These are phyloP conservation scores for Fragaria nilgerrensis DNA, from an alignment of 306 rosid species.

Conservation along the genomic window DNA sequence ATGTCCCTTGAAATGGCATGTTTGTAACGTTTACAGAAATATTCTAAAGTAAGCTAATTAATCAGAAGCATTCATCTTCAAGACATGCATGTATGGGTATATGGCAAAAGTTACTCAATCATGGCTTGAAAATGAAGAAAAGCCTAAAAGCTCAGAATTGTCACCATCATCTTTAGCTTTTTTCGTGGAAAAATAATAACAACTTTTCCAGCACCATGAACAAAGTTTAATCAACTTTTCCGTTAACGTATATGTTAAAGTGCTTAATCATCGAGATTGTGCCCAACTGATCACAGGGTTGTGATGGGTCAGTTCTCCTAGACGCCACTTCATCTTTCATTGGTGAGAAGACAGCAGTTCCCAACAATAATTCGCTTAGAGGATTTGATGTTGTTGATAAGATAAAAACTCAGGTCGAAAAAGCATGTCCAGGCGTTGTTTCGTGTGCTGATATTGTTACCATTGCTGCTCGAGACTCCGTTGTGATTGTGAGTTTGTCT, in stretches of 20 bases:
- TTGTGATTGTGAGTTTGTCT: slow-evolving; percentile 43
- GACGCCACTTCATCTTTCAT: slow-evolving; percentile 53
- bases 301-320: slow-evolving; percentile 74
- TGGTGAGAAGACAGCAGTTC: slow-evolving; percentile 73
- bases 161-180: slow-evolving; percentile 3
- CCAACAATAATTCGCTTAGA: slow-evolving; percentile 55
- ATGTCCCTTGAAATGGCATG: background rate
- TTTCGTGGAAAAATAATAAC: background rate
- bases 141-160: background rate
- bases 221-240: too few species aligned
- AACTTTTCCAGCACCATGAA: background rate
- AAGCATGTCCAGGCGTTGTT: slow-evolving; percentile 58
- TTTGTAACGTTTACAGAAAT: background rate
- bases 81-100: background rate
- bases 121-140: background rate
- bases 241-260: background rate
- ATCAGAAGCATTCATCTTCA: background rate
- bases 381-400: slow-evolving; percentile 59
- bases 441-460: slow-evolving; percentile 83
- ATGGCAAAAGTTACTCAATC: background rate
- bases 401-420: slow-evolving; percentile 53
- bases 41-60: background rate
- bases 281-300: slow-evolving; percentile 49
- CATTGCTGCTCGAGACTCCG: slow-evolving; percentile 84
- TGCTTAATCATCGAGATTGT: background rate